Conservation (phyloP, 73 alveolate species). For the Paramecium tetraurelia region DNA sequence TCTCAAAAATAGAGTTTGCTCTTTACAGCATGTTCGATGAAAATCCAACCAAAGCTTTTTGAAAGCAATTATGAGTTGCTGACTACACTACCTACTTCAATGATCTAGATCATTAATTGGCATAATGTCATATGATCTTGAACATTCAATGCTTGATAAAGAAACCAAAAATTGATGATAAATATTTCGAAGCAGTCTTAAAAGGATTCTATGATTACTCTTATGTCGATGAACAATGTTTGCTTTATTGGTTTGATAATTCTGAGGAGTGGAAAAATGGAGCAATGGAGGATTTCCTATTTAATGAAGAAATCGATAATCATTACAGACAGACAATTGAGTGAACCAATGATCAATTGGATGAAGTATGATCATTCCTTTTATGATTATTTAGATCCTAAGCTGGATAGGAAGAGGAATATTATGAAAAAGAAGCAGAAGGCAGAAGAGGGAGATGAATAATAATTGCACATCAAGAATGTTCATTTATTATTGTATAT, state of each 20-base stretch:
- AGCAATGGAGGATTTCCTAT: background rate
- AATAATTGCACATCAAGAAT: background rate
- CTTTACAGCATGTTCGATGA: constrained; percentile 40
- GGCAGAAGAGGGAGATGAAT: constrained; percentile 5
- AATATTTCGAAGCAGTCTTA: constrained; percentile 41
- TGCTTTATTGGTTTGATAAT: constrained; percentile 22
- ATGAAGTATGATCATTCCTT: background rate
- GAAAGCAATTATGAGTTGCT: constrained; percentile 50
- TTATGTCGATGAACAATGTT: background rate
- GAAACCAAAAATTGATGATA: background rate
- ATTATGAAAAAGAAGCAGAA: constrained; percentile 24
- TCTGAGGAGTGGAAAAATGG: background rate
- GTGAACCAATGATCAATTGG: constrained; percentile 53
- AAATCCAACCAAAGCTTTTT: background rate
- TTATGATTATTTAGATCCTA: background rate
- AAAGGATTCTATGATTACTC: constrained; percentile 40
- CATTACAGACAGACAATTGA: constrained; percentile 6
- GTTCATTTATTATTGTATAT: background rate
- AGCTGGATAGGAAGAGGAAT: constrained; percentile 2
- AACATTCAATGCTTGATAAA: constrained; percentile 37
- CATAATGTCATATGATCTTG: constrained; percentile 25
- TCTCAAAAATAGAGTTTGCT: constrained; percentile 32
- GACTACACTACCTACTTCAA: background rate
- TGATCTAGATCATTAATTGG: background rate
- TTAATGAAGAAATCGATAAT: constrained; percentile 30